Evolutionary conservation across 768 basidiomycete genomes (phyloP), one percentile per base, ranked within the genome.

Genomic region (Mycena alexandri): DNA sequence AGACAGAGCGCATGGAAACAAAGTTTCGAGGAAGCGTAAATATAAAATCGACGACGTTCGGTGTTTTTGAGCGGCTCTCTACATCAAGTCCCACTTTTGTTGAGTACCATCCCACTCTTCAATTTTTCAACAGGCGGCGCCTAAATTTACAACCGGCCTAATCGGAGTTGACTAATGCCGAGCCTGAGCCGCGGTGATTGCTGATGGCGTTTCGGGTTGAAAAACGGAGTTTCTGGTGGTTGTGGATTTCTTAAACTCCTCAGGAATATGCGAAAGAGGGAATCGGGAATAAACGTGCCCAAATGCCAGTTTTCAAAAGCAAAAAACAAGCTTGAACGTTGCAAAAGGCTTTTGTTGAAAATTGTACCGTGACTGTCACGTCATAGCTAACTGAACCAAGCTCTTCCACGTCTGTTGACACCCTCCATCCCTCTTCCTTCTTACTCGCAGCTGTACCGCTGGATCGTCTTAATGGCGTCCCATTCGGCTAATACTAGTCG

Each of bases 321-420:
- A 29, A 29, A 29, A 6, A 29, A 29, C 29, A 29, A 29, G 3
- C 6, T 29, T 29, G 29, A 29, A 29, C 29, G 29, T 6, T 29
- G 29, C 29, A 29, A 29, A 29, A 33, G 0, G 41, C 11, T 36
- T 53, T 65, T 53, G 50, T 52, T 58, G 41, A 59, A 57, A 57
- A n/a, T 25, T 24, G 24, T n/a, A 4, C 3, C 17, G 62, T 63
- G 43, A 63, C 54, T 34, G 62, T 50, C 25, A 56, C 36, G 17
- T 63, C 47, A 60, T n/a, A 50, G 4, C 24, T 22, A 54, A 36
- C 50, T 65, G 56, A 65, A 65, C 64, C 64, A 65, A 19, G 43
- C 29, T 46, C 59, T 55, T 63, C 64, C 64, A 65, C 64, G 64
- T 65, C 64, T 29, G 41, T 65, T 50, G 55, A 64, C 63, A n/a